Conservation (phyloP, 2,329 filamentous ascomycete genomes). For the Alternaria triticimaculans region DNA sequence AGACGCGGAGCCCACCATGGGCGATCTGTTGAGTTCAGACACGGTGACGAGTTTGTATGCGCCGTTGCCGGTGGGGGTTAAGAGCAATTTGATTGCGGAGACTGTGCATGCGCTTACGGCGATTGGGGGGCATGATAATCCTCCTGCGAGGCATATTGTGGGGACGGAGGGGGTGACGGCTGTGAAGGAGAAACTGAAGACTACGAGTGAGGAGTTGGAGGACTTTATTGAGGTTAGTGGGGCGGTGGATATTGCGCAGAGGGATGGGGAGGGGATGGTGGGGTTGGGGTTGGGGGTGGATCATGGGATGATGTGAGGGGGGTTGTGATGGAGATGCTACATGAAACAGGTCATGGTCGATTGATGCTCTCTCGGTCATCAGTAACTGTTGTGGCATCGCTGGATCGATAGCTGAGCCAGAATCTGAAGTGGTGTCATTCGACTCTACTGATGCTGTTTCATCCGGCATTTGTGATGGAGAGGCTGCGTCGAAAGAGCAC, state of each 20-base stretch:
- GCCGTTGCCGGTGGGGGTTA: conserved; percentile 68
- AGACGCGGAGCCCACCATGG: conserved; percentile 46
- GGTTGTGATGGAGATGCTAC: no score
- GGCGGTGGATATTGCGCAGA: conserved; percentile 73
- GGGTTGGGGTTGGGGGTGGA: conserved; percentile 16
- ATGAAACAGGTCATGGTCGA: no score
- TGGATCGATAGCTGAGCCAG: no score
- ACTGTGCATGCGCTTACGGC: conserved; percentile 90
- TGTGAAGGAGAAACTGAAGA: conserved; percentile 96
- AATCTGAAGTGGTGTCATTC: no score
- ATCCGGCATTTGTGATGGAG: no score
- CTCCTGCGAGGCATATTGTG: conserved; percentile 91
- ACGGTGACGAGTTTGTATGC: conserved; percentile 74
- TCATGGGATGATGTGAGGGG: conserved; percentile 8
- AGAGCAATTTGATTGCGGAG: conserved; percentile 79
- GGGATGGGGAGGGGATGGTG: conserved; percentile 27
- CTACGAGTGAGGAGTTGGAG: conserved; percentile 92
- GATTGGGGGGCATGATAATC: conserved; percentile 95
- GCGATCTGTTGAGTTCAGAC: conserved; percentile 55
- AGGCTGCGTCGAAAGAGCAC: no score
- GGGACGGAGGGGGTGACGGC: conserved; percentile 85
- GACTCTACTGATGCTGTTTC: no score
- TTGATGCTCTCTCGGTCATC: no score
- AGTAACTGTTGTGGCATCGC: no score
- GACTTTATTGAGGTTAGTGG: conserved; percentile 92